Percentiles rank a stretch among this genome's conserved stretches.
These are phyloP conservation scores for Blastocystis sp. DNA, from an alignment of 352 stramenopile species.

Conservation along the genomic window DNA sequence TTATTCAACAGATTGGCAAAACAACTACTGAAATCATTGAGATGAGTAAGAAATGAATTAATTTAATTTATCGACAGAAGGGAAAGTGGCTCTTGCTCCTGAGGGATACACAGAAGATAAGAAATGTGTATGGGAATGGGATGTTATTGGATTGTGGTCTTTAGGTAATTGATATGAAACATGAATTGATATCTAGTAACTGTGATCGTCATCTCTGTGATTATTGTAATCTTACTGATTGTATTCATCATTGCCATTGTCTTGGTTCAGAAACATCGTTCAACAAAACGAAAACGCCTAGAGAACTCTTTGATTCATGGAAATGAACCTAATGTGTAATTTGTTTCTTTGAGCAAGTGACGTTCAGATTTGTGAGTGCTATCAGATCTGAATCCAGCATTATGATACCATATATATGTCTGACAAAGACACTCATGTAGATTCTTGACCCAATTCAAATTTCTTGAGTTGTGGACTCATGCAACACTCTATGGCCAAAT, in stretches of 20 bases:
- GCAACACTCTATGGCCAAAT: background rate
- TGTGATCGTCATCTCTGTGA: background rate
- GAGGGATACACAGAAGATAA: background rate
- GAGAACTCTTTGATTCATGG: background rate
- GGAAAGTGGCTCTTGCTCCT: background rate
- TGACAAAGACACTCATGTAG: background rate
- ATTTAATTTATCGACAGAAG: background rate
- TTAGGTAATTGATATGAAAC: background rate
- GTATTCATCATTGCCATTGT: constrained; percentile 16
- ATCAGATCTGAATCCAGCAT: no score
- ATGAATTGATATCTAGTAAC: no score
- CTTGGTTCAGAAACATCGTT: constrained; percentile 48
- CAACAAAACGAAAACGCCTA: background rate
- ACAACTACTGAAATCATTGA: background rate
- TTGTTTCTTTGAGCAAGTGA: no score
- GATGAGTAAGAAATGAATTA: background rate
- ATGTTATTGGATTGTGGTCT: background rate
- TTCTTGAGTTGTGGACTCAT: background rate
- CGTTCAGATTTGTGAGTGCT: no score
- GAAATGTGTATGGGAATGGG: background rate
- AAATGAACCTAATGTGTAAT: no score
- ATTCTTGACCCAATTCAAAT: background rate
- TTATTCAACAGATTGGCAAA: background rate
- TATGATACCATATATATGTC: no score
- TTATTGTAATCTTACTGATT: background rate